phyloP scores from a whole-genome alignment of 257 asterid species.

The Salvia miltiorrhiza region DNA sequence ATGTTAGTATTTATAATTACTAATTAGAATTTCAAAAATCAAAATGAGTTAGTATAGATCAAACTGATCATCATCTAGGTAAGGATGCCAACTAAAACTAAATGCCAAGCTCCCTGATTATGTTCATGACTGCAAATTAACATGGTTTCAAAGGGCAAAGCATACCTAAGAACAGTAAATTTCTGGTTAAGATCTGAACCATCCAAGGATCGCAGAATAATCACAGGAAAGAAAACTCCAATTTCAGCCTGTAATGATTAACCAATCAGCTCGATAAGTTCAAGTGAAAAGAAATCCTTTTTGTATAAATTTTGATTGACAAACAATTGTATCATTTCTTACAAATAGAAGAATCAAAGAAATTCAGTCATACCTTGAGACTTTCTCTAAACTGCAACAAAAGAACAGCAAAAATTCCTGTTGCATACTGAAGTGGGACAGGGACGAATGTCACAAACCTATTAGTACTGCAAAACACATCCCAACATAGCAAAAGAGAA shows the following conservation, averaged over 20 bases:
- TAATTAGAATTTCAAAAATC: conserved; percentile 1
- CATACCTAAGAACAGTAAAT: conserved; percentile 80
- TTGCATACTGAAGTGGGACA: conserved; percentile 64
- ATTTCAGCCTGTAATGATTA: conserved; percentile 76
- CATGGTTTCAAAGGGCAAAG: conserved; percentile 17
- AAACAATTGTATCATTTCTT: conserved; percentile 9
- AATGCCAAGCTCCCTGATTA: conserved; percentile 13
- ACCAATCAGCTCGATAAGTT: conserved; percentile 22
- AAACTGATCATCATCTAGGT: not conserved
- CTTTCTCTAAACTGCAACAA: conserved; percentile 88
- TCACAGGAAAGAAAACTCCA: conserved; percentile 94
- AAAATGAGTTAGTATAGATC: conserved; percentile 1
- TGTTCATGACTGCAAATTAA: conserved; percentile 14
- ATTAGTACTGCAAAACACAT: conserved; percentile 24
- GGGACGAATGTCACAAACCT: conserved; percentile 20
- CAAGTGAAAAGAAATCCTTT: conserved; percentile 4
- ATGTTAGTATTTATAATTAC: conserved; percentile 1
- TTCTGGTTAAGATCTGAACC: conserved; percentile 84
- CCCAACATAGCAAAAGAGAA: conserved; percentile 13
- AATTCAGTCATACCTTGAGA: conserved; percentile 63
- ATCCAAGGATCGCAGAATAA: conserved; percentile 79
- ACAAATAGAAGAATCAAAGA: conserved; percentile 11
- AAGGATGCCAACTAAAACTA: conserved; percentile 12
- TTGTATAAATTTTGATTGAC: conserved; percentile 11
- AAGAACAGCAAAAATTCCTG: conserved; percentile 85